A percentile compares a stretch with the other conserved stretches of the same genome.
These are phyloP conservation scores for Starmerella vaccinii DNA, from an alignment of 805 yeast genomes.

Conservation along the genomic window DNA sequence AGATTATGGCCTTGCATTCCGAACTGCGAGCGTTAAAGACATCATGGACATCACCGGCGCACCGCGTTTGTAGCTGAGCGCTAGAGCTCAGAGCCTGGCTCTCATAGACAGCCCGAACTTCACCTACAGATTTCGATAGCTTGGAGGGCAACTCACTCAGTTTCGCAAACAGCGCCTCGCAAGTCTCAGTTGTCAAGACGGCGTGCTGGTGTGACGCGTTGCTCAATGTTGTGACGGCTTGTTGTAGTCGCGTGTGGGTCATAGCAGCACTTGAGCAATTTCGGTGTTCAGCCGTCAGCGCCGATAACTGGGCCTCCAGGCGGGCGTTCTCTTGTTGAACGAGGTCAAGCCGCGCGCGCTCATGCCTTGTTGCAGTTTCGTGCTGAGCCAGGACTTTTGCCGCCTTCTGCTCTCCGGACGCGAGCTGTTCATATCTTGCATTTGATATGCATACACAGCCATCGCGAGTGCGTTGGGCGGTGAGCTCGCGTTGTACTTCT, in stretches of 20 bases:
- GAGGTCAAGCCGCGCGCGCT: not conserved
- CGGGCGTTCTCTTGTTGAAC: not conserved
- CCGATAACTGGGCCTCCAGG: not conserved
- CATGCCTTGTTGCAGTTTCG: slow-evolving; percentile 3
- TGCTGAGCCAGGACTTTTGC: slow-evolving; percentile 10
- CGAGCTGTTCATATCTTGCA: slow-evolving; percentile 37
- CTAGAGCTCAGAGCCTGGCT: not conserved
- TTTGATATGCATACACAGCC: slow-evolving; percentile 60
- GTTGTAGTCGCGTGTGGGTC: not conserved
- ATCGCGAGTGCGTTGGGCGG: slow-evolving; percentile 52
- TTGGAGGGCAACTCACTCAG: not conserved
- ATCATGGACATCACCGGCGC: not conserved
- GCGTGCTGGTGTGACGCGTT: not conserved
- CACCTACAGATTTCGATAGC: not conserved
- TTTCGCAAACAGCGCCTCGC: not conserved
- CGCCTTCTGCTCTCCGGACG: slow-evolving; percentile 4
- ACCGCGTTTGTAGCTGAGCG: not conserved
- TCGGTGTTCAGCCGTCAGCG: not conserved
- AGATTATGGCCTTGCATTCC: not conserved
- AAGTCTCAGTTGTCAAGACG: not conserved
- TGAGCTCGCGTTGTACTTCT: slow-evolving; percentile 48
- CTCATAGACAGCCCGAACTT: not conserved
- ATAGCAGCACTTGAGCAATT: not conserved
- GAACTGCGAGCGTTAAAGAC: not conserved
- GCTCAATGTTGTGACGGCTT: not conserved